These are phyloP conservation scores for Elongisporangium undulatum DNA, from an alignment of 352 stramenopile species.

Conservation along the genomic window DNA sequence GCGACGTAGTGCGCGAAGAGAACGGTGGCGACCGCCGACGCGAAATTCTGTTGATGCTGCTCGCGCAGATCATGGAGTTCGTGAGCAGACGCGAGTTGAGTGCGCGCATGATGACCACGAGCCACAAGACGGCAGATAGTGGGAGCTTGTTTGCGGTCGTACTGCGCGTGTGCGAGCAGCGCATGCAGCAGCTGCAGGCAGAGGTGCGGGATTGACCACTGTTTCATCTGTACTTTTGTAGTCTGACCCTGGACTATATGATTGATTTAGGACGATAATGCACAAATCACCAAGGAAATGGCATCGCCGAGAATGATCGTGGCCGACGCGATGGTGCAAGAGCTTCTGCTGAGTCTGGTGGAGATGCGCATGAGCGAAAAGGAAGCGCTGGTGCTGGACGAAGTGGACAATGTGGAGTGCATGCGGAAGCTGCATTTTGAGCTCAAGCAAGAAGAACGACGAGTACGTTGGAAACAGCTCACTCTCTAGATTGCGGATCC, in stretches of 20 bases:
- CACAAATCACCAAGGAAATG: slow-evolving; percentile 14
- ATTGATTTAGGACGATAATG: neutral
- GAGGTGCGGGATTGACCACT: neutral
- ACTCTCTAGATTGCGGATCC: neutral
- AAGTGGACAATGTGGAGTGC: slow-evolving; percentile 51
- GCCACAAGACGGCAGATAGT: slow-evolving; percentile 11
- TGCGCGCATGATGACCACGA: slow-evolving; percentile 18
- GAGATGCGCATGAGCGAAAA: slow-evolving; percentile 50
- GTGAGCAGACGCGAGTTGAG: slow-evolving; percentile 43
- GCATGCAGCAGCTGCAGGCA: slow-evolving; percentile 30
- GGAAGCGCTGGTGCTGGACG: slow-evolving; percentile 44
- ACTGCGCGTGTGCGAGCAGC: slow-evolving; percentile 46
- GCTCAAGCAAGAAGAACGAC: slow-evolving; percentile 42
- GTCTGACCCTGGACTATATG: neutral
- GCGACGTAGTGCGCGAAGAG: slow-evolving; percentile 2
- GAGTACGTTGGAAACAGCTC: slow-evolving; percentile 12
- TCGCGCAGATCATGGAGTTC: slow-evolving; percentile 51
- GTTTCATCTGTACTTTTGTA: neutral
- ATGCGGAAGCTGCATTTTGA: slow-evolving; percentile 42
- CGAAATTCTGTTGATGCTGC: slow-evolving; percentile 34
- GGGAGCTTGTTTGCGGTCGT: slow-evolving; percentile 47
- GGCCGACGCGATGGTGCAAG: slow-evolving; percentile 62
- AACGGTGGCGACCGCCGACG: slow-evolving; percentile 13
- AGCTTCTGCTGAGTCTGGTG: slow-evolving; percentile 54
- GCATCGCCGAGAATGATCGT: slow-evolving; percentile 37